Evolutionary conservation across 257 asterid genomes (phyloP), one percentile per base, ranked within the genome.

Genomic region (Ophiorrhiza pumila): DNA sequence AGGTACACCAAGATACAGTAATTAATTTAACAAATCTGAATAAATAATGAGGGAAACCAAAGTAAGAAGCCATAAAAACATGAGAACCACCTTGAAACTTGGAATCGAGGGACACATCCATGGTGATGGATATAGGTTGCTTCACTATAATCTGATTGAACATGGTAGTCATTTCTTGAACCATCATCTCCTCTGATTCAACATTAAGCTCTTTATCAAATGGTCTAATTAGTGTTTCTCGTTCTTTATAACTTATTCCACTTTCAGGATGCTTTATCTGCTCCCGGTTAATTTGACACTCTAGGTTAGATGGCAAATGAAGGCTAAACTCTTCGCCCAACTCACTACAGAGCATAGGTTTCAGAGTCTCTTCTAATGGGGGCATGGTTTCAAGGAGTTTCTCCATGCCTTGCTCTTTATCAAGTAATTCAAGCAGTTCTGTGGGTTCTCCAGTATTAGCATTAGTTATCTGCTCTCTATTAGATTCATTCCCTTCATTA

Each of bases 61-160:
- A 57, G 12, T 29, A 63, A 32, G 46, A 62, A 79, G 71, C 46
- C 65, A 62, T 31, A 68, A 64, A 80, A 63, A 68, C 46, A 80
- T 65, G 75, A 65, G 57, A 79, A 71, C 71, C 77, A 84, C 88
- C 93, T 78, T 83, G 81, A 78, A 76, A 53, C 75, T 84, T 87
- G 49, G 80, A 60, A 34, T 79, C 84, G 2, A 84, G 88, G 63
- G 84, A 69, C 49, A 76, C 83, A 77, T 81, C 78, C 66, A 83
- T 65, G 14, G 78, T 20, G 65, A 87, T 72, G 71, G 94, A 71
- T 65, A 80, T 39, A 29, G 74, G 77, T 31, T 42, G 70, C 50
- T 80, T 80, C 69, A 73, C 78, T 68, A 41, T 63, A 15, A 69
- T 83, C 69, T 35, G 86, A 72, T 80, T 78, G 50, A 79, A 83